Percentiles rank a stretch among this genome's conserved stretches.
phyloP scores from a whole-genome alignment of 2,329 filamentous ascomycete species.

The Trichoderma breve region DNA sequence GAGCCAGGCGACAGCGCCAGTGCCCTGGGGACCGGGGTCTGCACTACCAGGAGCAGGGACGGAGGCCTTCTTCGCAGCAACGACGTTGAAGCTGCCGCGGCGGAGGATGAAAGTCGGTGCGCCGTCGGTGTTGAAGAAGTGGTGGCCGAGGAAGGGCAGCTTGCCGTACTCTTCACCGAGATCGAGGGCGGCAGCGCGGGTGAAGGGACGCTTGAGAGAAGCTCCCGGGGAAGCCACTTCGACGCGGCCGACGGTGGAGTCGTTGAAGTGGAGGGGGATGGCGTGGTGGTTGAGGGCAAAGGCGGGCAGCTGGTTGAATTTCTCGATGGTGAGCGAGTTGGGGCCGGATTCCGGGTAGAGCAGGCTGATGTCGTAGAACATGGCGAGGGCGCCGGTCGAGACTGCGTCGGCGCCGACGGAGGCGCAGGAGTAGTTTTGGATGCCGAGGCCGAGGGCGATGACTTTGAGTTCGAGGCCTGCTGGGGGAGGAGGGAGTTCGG shows the following conservation, averaged over 20 bases:
- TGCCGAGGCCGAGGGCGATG: constrained; percentile 62
- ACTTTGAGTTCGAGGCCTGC: constrained; percentile 45
- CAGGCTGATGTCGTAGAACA: constrained; percentile 55
- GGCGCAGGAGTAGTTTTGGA: constrained; percentile 68
- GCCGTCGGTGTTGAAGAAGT: constrained; percentile 60
- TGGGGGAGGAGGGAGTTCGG: constrained; percentile 45
- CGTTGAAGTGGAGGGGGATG: constrained; percentile 49
- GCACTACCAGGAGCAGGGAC: constrained; percentile 52
- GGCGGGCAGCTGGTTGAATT: constrained; percentile 42
- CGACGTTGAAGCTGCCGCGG: constrained; percentile 37
- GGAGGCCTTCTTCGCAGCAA: constrained; percentile 48
- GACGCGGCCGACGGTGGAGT: constrained; percentile 28
- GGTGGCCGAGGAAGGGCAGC: constrained; percentile 56
- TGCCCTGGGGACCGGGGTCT: constrained; percentile 45
- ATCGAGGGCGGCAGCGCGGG: constrained; percentile 37
- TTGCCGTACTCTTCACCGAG: constrained; percentile 36
- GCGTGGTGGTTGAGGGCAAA: constrained; percentile 40
- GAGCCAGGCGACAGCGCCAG: constrained; percentile 57
- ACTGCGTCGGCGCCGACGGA: constrained; percentile 34
- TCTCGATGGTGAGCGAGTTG: constrained; percentile 37
- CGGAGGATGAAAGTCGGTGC: constrained; percentile 61
- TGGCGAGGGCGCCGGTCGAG: constrained; percentile 56
- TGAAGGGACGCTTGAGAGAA: constrained; percentile 47
- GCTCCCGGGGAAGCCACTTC: constrained; percentile 39
- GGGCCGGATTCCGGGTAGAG: constrained; percentile 48